phyloP scores from a whole-genome alignment of 2,329 filamentous ascomycete genomes.

The Pseudocercospora pini-densiflorae region DNA sequence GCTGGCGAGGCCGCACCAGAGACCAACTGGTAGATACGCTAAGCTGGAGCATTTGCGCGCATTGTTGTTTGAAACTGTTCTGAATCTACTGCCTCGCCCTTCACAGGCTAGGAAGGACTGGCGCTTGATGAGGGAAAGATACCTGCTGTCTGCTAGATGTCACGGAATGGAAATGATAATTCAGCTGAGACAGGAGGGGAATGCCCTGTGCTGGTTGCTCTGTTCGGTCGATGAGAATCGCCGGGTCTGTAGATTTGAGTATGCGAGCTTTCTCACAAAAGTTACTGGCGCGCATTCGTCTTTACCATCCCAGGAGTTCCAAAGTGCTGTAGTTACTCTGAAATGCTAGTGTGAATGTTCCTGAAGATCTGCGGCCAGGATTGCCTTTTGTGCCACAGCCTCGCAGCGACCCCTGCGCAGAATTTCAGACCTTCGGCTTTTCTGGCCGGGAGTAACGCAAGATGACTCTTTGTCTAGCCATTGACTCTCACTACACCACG shows the following conservation, averaged over 20 bases:
- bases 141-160: slow-evolving; percentile 63
- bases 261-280: slow-evolving; percentile 27
- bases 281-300: slow-evolving; percentile 18
- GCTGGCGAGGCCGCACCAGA: slow-evolving; percentile 37
- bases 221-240: slow-evolving; percentile 36
- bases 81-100: slow-evolving; percentile 28
- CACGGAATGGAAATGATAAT: background rate
- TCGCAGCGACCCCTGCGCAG: slow-evolving; percentile 11
- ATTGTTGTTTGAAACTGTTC: slow-evolving; percentile 17
- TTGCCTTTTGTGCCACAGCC: background rate
- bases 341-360: background rate
- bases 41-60: slow-evolving; percentile 20
- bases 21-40: slow-evolving; percentile 51
- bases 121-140: slow-evolving; percentile 99
- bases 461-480: slow-evolving; percentile 19
- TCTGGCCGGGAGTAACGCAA: background rate
- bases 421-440: slow-evolving; percentile 8
- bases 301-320: background rate
- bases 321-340: background rate
- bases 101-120: slow-evolving; percentile 45
- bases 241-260: slow-evolving; percentile 34
- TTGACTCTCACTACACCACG: slow-evolving; percentile 16
- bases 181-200: slow-evolving; percentile 68
- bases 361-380: background rate
- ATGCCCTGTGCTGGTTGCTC: slow-evolving; percentile 81